Conservation (phyloP, 805 yeast species). For the Saturnispora serradocipensis region DNA sequence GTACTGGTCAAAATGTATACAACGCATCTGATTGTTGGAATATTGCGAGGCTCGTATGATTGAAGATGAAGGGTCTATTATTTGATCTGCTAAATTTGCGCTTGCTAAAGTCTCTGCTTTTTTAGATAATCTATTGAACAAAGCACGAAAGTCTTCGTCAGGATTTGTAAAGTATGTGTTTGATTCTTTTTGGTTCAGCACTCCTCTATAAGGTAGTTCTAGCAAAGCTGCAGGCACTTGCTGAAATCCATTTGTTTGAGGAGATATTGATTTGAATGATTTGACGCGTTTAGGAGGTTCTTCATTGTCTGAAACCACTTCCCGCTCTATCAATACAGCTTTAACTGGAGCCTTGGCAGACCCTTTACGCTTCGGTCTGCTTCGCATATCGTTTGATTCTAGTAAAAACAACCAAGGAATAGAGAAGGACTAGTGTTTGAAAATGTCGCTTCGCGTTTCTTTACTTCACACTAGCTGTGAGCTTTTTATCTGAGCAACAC, state of each 20-base stretch:
- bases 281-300: slow-evolving; percentile 1
- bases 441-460: background rate
- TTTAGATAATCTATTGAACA: slow-evolving; percentile 34
- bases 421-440: background rate
- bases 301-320: background rate
- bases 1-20: slow-evolving; percentile 49
- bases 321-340: background rate
- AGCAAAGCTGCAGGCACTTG: slow-evolving; percentile 21
- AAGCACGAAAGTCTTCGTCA: slow-evolving; percentile 20
- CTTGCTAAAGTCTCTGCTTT: slow-evolving; percentile 33
- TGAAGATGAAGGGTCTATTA: background rate
- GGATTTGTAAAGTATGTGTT: slow-evolving; percentile 58
- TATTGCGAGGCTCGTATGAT: background rate
- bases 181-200: slow-evolving; percentile 48
- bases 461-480: background rate
- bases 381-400: background rate
- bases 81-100: slow-evolving; percentile 16
- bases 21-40: slow-evolving; percentile 9
- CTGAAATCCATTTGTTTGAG: slow-evolving; percentile 4
- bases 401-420: background rate
- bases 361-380: background rate
- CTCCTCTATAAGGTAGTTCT: slow-evolving; percentile 62
- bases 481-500: background rate
- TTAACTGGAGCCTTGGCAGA: slow-evolving; percentile 6
- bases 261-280: background rate